Evolutionary conservation across 2,329 filamentous ascomycete species (phyloP).

Genomic region (Incumbomyces lentus): DNA sequence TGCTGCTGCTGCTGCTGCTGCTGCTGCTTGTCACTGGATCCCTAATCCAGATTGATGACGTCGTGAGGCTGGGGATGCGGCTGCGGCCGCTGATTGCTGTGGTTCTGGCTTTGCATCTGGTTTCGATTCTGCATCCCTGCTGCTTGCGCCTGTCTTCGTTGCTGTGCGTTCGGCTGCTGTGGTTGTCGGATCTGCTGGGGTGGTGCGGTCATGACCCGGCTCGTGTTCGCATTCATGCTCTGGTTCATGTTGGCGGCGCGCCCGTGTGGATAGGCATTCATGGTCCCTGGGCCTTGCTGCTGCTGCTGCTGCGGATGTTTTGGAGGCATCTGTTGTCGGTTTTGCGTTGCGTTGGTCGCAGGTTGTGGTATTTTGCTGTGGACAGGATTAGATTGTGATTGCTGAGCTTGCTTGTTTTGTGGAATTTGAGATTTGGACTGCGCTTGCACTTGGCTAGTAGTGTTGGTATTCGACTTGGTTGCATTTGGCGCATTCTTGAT

Average conservation of each 20-base stretch:
- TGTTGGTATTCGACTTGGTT: neutral
- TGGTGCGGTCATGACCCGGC: neutral
- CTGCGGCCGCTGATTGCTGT: neutral
- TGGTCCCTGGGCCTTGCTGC: too few relatives aligned
- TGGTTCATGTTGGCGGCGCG: neutral
- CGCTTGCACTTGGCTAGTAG: neutral
- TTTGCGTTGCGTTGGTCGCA: neutral
- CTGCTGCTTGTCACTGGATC: neutral
- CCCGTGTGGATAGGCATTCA: too few relatives aligned
- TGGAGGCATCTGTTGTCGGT: neutral
- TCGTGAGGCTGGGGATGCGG: neutral
- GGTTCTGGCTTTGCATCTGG: neutral
- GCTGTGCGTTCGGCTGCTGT: neutral
- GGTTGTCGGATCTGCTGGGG: constrained; percentile 1
- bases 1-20: too few relatives aligned
- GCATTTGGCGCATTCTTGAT: neutral
- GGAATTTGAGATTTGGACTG: neutral
- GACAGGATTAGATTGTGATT: too few relatives aligned
- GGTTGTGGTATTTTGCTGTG: too few relatives aligned
- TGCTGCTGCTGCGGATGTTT: neutral
- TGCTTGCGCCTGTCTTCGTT: neutral
- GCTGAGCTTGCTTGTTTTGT: too few relatives aligned
- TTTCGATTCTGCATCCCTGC: neutral
- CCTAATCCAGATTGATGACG: constrained; percentile 6
- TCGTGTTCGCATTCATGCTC: neutral